These are phyloP conservation scores for Trametes sp. DNA, from an alignment of 1,284 basidiomycete genomes.

Conservation along the genomic window DNA sequence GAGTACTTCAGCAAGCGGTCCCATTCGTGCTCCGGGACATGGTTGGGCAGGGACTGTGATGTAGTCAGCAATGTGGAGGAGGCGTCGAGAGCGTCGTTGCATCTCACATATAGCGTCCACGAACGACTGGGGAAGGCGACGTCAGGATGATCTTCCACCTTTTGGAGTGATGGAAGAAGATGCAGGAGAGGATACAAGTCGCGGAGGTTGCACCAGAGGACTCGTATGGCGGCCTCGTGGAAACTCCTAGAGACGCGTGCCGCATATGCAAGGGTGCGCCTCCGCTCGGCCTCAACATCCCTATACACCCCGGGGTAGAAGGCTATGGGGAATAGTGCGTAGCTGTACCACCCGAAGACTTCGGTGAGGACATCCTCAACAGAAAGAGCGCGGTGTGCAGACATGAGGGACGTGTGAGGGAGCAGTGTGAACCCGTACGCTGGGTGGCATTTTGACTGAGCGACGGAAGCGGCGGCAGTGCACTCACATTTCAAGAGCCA, in stretches of 20 bases:
- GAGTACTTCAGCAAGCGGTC: conserved; percentile 1
- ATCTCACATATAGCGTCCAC: too few species aligned
- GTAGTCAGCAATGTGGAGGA: too few species aligned
- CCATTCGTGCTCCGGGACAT: neutral
- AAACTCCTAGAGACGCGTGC: neutral
- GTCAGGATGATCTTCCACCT: neutral
- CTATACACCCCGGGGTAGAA: neutral
- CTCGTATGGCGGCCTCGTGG: neutral
- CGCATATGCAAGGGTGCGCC: neutral
- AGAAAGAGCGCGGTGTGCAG: neutral
- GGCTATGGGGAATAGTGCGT: too few species aligned
- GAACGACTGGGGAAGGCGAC: too few species aligned
- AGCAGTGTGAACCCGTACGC: too few species aligned
- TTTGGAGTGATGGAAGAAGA: neutral
- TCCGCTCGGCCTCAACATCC: neutral
- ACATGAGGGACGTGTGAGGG: too few species aligned
- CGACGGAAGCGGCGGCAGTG: too few species aligned
- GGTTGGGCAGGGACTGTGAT: too few species aligned
- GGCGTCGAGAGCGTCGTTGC: too few species aligned
- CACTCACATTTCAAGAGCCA: too few species aligned
- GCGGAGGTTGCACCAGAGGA: neutral
- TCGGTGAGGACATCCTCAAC: conserved; percentile 1
- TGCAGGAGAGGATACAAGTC: neutral
- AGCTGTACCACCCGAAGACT: neutral
- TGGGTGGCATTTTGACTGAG: too few species aligned